Conservation (phyloP, 2,329 filamentous ascomycete species). For the Penicillium verrucosum region DNA sequence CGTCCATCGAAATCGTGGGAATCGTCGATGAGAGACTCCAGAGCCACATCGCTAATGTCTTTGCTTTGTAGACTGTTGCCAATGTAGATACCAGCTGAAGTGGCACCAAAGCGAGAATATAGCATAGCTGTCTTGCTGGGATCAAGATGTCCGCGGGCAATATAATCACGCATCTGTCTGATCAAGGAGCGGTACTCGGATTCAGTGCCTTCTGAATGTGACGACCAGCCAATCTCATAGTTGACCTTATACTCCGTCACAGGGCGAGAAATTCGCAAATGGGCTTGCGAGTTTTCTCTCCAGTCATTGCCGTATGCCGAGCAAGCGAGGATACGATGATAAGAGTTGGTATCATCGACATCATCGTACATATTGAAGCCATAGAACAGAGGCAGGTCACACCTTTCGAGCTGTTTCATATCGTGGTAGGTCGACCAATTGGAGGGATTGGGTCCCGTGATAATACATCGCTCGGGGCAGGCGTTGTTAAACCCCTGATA, state of each 20-base stretch:
- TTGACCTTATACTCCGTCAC: neutral
- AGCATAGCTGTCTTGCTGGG: slow-evolving; percentile 13
- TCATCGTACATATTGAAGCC: slow-evolving; percentile 36
- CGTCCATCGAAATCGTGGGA: slow-evolving; percentile 22
- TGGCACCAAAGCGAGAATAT: neutral
- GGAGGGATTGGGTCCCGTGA: slow-evolving; percentile 13
- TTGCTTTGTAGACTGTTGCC: neutral
- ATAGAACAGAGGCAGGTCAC: slow-evolving; percentile 34
- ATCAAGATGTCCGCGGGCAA: slow-evolving; percentile 22
- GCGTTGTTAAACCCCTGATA: slow-evolving; percentile 10
- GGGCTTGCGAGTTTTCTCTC: neutral
- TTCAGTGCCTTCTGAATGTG: slow-evolving; percentile 17
- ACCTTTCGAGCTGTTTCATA: slow-evolving; percentile 27
- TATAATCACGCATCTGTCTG: slow-evolving; percentile 31
- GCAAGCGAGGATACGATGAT: slow-evolving; percentile 35
- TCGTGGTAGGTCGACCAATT: slow-evolving; percentile 22
- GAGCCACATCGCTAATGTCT: slow-evolving; percentile 18
- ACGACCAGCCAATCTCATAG: slow-evolving; percentile 27
- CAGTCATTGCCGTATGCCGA: slow-evolving; percentile 24
- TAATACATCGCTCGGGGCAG: slow-evolving; percentile 21
- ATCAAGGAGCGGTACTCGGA: slow-evolving; percentile 23
- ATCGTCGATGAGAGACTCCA: slow-evolving; percentile 28
- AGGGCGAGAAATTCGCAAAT: neutral
- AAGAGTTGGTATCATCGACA: slow-evolving; percentile 28
- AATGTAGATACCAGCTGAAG: neutral